Conservation (phyloP, 805 yeast species). For the Monosporozyma unispora region DNA sequence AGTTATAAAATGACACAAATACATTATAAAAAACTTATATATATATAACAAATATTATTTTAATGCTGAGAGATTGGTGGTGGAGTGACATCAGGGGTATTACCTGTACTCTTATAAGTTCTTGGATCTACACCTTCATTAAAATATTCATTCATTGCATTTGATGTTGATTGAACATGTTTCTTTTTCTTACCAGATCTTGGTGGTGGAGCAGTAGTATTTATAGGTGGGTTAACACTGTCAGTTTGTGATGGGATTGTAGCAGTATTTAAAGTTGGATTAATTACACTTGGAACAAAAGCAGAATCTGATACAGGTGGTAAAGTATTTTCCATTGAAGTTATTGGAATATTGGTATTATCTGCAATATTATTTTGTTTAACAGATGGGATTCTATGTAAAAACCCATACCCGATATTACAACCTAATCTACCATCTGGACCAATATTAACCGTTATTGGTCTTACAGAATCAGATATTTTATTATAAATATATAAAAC, state of each 20-base stretch:
- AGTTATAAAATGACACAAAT: background rate
- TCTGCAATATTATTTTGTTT: background rate
- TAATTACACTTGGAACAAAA: slow-evolving; percentile 13
- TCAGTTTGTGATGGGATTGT: background rate
- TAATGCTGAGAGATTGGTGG: slow-evolving; percentile 5
- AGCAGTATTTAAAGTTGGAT: slow-evolving; percentile 1
- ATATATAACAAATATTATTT: background rate
- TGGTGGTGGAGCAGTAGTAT: slow-evolving; percentile 7
- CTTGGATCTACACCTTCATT: slow-evolving; percentile 25
- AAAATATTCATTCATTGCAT: slow-evolving; percentile 24
- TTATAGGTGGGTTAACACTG: background rate
- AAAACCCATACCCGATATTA: slow-evolving; percentile 86
- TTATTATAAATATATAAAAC: slow-evolving; percentile 76
- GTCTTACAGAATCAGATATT: slow-evolving; percentile 76
- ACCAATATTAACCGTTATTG: slow-evolving; percentile 77
- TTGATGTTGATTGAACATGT: slow-evolving; percentile 6
- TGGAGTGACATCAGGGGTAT: slow-evolving; percentile 5
- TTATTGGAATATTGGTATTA: background rate
- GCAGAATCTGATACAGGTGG: slow-evolving; percentile 10
- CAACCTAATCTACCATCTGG: slow-evolving; percentile 82
- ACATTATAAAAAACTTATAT: background rate
- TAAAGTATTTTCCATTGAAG: background rate
- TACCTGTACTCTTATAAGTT: background rate
- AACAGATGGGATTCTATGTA: slow-evolving; percentile 71
- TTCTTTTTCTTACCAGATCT: slow-evolving; percentile 11